phyloP scores from a whole-genome alignment of 225 moss, liverwort and hornwort species.

The Pseudoscleropodium purum region DNA sequence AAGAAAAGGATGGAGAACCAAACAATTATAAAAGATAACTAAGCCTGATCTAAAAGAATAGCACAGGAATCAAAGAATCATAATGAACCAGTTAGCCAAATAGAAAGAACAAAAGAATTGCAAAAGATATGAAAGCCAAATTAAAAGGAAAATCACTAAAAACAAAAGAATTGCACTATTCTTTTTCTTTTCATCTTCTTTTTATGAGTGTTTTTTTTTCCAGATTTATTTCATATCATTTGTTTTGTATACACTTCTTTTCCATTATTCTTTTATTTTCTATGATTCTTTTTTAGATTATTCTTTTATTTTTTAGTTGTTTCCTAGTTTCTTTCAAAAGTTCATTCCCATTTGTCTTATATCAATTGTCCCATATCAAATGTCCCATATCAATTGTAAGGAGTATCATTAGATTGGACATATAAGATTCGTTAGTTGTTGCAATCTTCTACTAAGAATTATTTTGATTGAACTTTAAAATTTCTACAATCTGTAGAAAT shows the following conservation, averaged over 20 bases:
- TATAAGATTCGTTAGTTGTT: too few relatives aligned
- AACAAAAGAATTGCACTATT: background rate
- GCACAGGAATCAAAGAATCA: background rate
- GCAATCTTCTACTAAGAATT: too few relatives aligned
- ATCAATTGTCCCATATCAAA: too few relatives aligned
- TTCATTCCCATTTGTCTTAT: too few relatives aligned
- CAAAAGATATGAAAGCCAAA: background rate
- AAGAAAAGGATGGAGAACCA: background rate
- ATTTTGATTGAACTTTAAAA: too few relatives aligned
- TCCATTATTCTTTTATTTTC: background rate
- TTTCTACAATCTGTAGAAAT: too few relatives aligned
- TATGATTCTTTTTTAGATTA: background rate
- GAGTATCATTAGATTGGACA: too few relatives aligned
- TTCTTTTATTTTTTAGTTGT: too few relatives aligned
- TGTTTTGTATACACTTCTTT: background rate
- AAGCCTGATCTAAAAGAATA: too few relatives aligned
- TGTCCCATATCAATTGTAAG: too few relatives aligned
- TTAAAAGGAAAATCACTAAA: background rate
- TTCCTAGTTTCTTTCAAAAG: too few relatives aligned
- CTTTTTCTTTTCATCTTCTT: background rate
- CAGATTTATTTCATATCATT: fast-evolving
- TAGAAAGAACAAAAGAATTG: background rate
- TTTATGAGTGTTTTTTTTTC: background rate
- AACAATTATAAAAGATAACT: background rate
- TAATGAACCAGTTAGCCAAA: background rate